phyloP scores from a whole-genome alignment of 2,329 filamentous ascomycete species.

The Metarhizium brunneum region DNA sequence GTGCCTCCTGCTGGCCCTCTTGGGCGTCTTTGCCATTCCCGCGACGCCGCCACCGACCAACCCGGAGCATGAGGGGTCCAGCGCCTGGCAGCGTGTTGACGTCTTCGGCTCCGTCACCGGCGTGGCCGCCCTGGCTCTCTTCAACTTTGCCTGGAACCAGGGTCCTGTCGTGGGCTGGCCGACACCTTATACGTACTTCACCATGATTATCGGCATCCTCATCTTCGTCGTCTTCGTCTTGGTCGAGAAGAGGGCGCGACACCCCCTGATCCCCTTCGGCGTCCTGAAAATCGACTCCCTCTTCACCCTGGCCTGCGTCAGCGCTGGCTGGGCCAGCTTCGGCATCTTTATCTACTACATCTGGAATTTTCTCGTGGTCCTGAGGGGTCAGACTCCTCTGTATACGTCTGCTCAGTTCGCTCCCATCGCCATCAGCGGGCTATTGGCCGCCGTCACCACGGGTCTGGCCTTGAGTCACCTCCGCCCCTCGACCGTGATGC shows the following conservation, averaged over 20 bases:
- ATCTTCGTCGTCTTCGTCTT: constrained; percentile 43
- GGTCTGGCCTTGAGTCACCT: constrained; percentile 12
- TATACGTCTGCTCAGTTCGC: constrained; percentile 22
- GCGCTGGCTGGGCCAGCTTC: constrained; percentile 39
- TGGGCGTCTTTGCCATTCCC: constrained; percentile 20
- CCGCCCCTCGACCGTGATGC: constrained; percentile 27
- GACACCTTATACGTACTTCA: constrained; percentile 40
- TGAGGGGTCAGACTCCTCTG: constrained; percentile 29
- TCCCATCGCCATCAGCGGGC: neutral
- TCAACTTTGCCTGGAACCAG: constrained; percentile 57
- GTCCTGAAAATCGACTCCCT: neutral
- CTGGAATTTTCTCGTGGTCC: constrained; percentile 33
- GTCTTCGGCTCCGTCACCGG: constrained; percentile 28
- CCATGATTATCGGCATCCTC: constrained; percentile 44
- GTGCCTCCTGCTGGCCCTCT: constrained; percentile 15
- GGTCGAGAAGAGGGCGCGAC: constrained; percentile 31
- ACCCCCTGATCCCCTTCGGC: neutral
- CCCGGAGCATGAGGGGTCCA: constrained; percentile 1
- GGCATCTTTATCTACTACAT: constrained; percentile 38
- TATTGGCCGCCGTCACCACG: neutral
- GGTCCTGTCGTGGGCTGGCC: constrained; percentile 47
- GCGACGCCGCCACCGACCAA: constrained; percentile 6
- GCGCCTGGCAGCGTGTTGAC: constrained; percentile 20
- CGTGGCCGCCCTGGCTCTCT: constrained; percentile 41
- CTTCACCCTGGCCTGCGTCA: constrained; percentile 42